These are phyloP conservation scores for Solanum dulcamara DNA, from an alignment of 257 asterid genomes.

Conservation along the genomic window DNA sequence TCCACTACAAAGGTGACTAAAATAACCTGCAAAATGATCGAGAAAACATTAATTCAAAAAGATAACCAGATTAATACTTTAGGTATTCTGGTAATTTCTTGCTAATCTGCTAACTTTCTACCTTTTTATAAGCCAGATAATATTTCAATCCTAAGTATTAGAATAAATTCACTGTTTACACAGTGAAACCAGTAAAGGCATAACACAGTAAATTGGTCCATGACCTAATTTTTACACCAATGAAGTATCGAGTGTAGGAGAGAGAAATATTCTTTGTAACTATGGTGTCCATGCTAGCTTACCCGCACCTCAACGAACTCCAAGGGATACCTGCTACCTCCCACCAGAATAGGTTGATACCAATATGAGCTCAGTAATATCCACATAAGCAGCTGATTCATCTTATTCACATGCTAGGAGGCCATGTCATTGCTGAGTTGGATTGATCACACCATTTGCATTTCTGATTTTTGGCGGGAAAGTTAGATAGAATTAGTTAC, in stretches of 20 bases:
- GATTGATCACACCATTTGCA: too few relatives aligned
- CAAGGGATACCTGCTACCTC: background rate
- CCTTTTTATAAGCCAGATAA: background rate
- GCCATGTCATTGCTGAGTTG: too few relatives aligned
- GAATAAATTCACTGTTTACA: background rate
- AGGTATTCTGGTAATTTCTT: background rate
- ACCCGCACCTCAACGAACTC: background rate
- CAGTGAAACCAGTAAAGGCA: background rate
- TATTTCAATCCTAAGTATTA: background rate
- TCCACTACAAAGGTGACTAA: background rate
- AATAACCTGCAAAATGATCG: background rate
- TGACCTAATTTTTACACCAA: background rate
- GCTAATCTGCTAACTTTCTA: background rate
- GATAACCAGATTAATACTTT: background rate
- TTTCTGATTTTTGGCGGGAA: too few relatives aligned
- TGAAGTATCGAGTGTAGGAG: background rate
- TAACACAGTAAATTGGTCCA: background rate
- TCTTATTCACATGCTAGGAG: too few relatives aligned
- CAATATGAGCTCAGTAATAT: too few relatives aligned
- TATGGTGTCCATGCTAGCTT: background rate
- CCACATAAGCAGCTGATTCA: too few relatives aligned
- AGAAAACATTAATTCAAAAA: background rate
- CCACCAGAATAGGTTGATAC: too few relatives aligned
- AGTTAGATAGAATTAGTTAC: too few relatives aligned
- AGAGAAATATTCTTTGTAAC: background rate